Evolutionary conservation across 306 rosid species (phyloP).

Genomic region (Sphenostylis stenocarpa): DNA sequence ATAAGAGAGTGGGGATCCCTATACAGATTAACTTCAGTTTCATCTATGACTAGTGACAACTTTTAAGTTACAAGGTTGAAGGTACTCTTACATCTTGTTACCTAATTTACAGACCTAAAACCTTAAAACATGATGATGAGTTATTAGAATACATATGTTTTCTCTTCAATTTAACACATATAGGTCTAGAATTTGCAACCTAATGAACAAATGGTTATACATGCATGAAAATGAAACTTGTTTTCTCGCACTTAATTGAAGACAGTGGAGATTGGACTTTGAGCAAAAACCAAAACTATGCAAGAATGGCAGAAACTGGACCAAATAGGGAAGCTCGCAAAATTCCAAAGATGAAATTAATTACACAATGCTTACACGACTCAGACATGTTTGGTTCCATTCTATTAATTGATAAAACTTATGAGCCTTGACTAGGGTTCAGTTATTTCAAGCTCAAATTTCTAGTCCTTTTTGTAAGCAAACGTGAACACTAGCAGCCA

Average conservation of each 20-base stretch:
- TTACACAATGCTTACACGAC: background rate
- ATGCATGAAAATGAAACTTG: conserved; percentile 14
- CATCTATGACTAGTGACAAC: conserved; percentile 15
- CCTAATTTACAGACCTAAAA: no score
- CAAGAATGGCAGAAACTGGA: background rate
- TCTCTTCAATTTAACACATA: no score
- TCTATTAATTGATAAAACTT: background rate
- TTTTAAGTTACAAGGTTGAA: no score
- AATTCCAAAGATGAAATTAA: background rate
- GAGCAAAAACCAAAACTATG: conserved; percentile 14
- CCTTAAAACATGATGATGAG: no score
- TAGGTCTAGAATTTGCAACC: no score
- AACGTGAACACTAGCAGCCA: background rate
- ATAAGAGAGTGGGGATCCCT: background rate
- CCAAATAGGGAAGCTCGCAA: background rate
- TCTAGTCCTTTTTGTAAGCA: background rate
- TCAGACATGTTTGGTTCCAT: background rate
- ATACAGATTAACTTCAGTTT: no score
- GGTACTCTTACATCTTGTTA: no score
- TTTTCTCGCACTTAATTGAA: background rate
- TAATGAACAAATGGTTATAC: no score
- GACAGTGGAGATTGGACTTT: background rate
- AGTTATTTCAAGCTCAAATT: conserved; percentile 12
- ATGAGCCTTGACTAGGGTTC: background rate
- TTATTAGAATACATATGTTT: no score